Evolutionary conservation across 225 moss, liverwort and hornwort genomes (phyloP).

Genomic region (Ulota crispa): DNA sequence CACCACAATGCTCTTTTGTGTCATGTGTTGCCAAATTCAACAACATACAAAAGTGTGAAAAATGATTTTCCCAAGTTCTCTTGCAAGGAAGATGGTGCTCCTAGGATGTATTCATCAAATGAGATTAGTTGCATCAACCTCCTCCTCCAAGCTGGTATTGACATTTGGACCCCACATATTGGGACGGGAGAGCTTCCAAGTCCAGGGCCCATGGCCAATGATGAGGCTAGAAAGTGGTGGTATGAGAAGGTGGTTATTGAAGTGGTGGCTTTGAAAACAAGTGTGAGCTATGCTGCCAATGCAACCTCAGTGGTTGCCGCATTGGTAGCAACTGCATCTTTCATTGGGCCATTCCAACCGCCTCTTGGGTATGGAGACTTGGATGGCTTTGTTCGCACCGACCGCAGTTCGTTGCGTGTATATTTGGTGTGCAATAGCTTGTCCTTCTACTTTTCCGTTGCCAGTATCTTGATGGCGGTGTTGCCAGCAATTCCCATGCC

Average conservation of each 20-base stretch:
- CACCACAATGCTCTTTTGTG: no score
- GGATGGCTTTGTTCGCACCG: neutral
- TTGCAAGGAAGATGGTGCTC: no score
- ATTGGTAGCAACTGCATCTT: constrained; percentile 28
- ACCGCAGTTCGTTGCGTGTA: neutral
- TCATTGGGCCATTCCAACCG: neutral
- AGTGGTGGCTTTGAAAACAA: neutral
- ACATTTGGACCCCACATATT: no score
- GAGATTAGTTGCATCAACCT: no score
- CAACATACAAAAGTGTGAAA: no score
- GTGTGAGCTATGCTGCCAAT: neutral
- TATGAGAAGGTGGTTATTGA: neutral
- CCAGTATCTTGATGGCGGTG: constrained; percentile 31
- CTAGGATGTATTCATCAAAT: no score
- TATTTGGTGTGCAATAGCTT: constrained; percentile 28
- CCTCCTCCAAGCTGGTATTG: no score
- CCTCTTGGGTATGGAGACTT: constrained; percentile 1
- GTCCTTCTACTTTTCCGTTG: constrained; percentile 42
- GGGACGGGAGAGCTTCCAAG: no score
- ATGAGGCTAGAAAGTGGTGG: no score
- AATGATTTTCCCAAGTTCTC: no score
- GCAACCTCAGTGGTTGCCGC: constrained; percentile 21
- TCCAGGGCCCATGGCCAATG: no score
- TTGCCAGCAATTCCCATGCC: constrained; percentile 37
- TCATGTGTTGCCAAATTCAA: no score